Base-by-base conservation (phyloP, 2,329 filamentous ascomycete genomes). In the Aspergillus fumigatus region DNA sequence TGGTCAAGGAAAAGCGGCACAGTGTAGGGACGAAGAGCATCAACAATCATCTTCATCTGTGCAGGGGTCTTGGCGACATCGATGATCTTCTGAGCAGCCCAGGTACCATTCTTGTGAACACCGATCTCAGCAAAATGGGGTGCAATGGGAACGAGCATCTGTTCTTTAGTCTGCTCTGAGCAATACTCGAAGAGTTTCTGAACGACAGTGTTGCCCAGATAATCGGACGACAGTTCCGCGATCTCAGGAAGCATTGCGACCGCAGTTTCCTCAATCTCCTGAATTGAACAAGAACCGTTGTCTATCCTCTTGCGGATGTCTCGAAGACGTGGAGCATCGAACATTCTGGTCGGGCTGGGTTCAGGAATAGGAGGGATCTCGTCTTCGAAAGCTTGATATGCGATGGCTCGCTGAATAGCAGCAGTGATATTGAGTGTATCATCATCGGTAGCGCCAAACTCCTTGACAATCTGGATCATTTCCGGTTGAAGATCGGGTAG, bases 11-110 rank as follows among this genome's bases (percentile, higher is more conserved):
- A 97, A 21, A 97, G 82, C 2, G 92, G 90, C 49, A 97, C 85
- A 0, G 89, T 92, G 75, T 95, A 97, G 0, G 92, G 87, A 3
- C 88, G 88, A 29, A 97, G 80, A 63, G 90, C 84, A 61, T 96
- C 86, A 27, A 94, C 88, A 68, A 99, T 93, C 77, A 91, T 79
- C 49, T 80, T 78, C 87, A 94, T 93, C 76, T 97, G 92, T 43
- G 80, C 79, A 5, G 88, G 86, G 0, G 89, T 91, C 76, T 94
- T 91, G 73, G 92, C 93, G 6, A 96, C 91, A 68, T 97, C 93
- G 65, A 99, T 97, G 68, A 99, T 97, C 82, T 97, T 99, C 77
- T 99, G 94, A 1, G 94, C 94, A 54, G 94, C 94, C 94, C 94
- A 99, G 1, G 94, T 99, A 60, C 94, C 94, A 68, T 99, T 99